A percentile compares a stretch with the other conserved stretches of the same genome.
phyloP scores from a whole-genome alignment of 805 yeast species.

The Scheffersomyces spartinae region DNA sequence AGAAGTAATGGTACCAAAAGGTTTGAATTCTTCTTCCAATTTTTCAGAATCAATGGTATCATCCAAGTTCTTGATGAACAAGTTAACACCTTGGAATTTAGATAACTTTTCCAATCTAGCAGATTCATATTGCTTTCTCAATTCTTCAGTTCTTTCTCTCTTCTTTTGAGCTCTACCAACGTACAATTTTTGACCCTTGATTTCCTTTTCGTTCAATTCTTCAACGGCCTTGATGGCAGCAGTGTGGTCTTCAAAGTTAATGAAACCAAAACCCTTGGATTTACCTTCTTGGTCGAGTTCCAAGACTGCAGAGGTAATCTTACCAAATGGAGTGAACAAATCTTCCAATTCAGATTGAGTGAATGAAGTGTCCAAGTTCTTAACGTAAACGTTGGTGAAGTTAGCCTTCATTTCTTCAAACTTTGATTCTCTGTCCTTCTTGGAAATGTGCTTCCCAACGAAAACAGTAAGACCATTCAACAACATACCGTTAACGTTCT shows the following conservation, averaged over 20 bases:
- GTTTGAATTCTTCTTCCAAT: constrained; percentile 83
- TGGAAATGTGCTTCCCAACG: constrained; percentile 89
- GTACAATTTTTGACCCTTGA: constrained; percentile 74
- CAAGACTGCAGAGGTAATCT: constrained; percentile 71
- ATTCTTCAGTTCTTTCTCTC: constrained; percentile 92
- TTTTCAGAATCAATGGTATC: constrained; percentile 86
- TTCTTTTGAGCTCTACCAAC: constrained; percentile 99
- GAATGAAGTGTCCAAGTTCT: constrained; percentile 71
- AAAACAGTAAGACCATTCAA: constrained; percentile 91
- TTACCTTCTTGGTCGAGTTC: constrained; percentile 79
- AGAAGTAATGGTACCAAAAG: constrained; percentile 90
- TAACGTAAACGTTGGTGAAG: constrained; percentile 93
- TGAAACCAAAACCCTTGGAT: constrained; percentile 92
- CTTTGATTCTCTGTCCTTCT: constrained; percentile 89
- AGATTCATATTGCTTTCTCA: constrained; percentile 88
- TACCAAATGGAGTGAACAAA: constrained; percentile 64
- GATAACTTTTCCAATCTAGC: constrained; percentile 82
- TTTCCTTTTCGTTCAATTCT: constrained; percentile 76
- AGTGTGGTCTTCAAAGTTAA: constrained; percentile 81
- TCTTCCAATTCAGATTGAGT: constrained; percentile 60
- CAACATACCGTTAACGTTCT: constrained; percentile 96
- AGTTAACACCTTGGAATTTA: constrained; percentile 95
- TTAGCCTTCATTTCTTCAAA: constrained; percentile 81
- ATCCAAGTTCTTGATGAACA: constrained; percentile 93
- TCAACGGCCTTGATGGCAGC: constrained; percentile 88